Conservation (phyloP, 2,329 filamentous ascomycete species). For the Botrytis tulipae region DNA sequence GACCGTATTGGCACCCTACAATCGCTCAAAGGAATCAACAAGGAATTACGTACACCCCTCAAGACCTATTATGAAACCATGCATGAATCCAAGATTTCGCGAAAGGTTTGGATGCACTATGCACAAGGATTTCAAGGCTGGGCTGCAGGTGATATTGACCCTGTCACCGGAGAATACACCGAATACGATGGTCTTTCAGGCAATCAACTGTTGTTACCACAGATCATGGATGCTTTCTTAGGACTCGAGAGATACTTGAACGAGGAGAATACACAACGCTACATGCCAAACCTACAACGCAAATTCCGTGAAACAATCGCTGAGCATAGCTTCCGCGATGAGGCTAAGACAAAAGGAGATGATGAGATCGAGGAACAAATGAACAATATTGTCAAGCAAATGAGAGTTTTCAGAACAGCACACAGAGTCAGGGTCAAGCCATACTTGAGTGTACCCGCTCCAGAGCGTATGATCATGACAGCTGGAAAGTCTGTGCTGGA, state of each 20-base stretch:
- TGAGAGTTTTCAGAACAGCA: conserved; percentile 40
- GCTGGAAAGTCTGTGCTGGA: conserved; percentile 35
- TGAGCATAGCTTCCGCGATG: conserved; percentile 13
- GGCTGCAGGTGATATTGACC: conserved; percentile 36
- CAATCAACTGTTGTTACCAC: conserved; percentile 41
- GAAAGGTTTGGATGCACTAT: conserved; percentile 37
- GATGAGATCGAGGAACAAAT: conserved; percentile 32
- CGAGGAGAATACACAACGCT: conserved; percentile 23
- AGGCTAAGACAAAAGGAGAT: conserved; percentile 26
- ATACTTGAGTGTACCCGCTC: conserved; percentile 38
- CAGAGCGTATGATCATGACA: conserved; percentile 41
- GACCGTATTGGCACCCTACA: conserved; percentile 11
- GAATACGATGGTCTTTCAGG: conserved; percentile 41
- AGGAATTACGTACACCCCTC: conserved; percentile 32
- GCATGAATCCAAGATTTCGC: conserved; percentile 35
- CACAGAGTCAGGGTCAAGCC: conserved; percentile 36
- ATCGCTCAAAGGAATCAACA: conserved; percentile 16
- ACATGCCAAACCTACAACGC: conserved; percentile 14
- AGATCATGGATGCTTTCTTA: conserved; percentile 41
- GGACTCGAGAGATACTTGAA: conserved; percentile 39
- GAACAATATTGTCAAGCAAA: conserved; percentile 36
- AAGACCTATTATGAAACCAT: conserved; percentile 36
- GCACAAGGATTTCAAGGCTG: conserved; percentile 42
- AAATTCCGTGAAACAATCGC: conserved; percentile 12
- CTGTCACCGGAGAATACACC: conserved; percentile 31